Percentiles rank a stretch among this genome's conserved stretches.
These are phyloP conservation scores for Stipa capillata DNA, from an alignment of 176 grass and related monocot genomes.

Conservation along the genomic window DNA sequence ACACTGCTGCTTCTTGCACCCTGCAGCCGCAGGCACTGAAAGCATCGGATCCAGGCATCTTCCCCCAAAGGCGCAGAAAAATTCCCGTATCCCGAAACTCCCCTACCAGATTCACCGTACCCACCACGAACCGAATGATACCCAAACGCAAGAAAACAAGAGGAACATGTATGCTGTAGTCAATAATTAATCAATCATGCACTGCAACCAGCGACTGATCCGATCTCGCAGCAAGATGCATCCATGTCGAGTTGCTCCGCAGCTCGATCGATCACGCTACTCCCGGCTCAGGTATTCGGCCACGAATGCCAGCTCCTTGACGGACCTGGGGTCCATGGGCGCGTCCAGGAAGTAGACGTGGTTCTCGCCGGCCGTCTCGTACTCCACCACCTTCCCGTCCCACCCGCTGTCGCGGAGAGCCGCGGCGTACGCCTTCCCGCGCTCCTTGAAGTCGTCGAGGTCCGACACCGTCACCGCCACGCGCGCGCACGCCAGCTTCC, in stretches of 20 bases:
- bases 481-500: constrained; percentile 26
- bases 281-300: constrained; percentile 37
- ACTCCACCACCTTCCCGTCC: constrained; percentile 37
- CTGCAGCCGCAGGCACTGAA: background rate
- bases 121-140: background rate
- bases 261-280: background rate
- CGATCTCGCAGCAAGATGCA: too few species aligned
- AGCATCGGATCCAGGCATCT: background rate
- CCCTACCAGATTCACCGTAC: background rate
- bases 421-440: constrained; percentile 47
- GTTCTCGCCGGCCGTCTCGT: constrained; percentile 52
- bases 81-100: background rate
- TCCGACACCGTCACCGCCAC: constrained; percentile 52
- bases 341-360: constrained; percentile 59
- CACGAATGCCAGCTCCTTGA: constrained; percentile 43
- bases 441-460: constrained; percentile 41
- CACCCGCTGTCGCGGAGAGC: constrained; percentile 52
- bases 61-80: background rate
- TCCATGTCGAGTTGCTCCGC: background rate
- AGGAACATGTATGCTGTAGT: background rate
- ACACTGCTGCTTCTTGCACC: background rate
- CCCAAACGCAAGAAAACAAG: background rate
- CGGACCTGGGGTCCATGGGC: constrained; percentile 28
- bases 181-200: constrained; percentile 12
- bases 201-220: too few species aligned